These are phyloP conservation scores for Ceratopteris richardii DNA, from an alignment of 75 land plant species.

Conservation along the genomic window DNA sequence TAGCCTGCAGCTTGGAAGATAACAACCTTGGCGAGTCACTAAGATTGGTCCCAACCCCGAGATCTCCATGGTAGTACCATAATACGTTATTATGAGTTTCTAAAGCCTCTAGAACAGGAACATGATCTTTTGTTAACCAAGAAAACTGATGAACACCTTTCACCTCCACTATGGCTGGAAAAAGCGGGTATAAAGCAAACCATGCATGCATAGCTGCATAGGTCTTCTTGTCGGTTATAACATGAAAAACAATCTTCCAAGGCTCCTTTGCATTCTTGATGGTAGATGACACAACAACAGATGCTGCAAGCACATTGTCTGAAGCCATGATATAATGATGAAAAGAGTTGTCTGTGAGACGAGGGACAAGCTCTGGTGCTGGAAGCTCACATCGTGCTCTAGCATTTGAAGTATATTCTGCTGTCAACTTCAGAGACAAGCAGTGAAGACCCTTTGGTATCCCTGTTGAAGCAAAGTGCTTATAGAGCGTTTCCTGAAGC, in stretches of 20 bases:
- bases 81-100: conserved; percentile 57
- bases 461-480: conserved; percentile 84
- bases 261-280: conserved; percentile 44
- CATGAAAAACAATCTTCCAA: conserved; percentile 58
- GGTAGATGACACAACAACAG: conserved; percentile 63
- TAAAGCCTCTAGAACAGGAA: conserved; percentile 85
- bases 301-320: conserved; percentile 77
- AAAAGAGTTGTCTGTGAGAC: conserved; percentile 60
- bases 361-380: conserved; percentile 63
- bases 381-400: conserved; percentile 77
- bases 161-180: conserved; percentile 79
- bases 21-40: conserved; percentile 54
- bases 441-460: conserved; percentile 91
- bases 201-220: conserved; percentile 97
- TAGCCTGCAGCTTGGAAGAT: conserved; percentile 77
- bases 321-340: conserved; percentile 61
- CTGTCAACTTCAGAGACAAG: conserved; percentile 74
- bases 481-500: conserved; percentile 71
- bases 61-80: conserved; percentile 83
- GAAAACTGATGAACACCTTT: conserved; percentile 87
- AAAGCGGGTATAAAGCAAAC: conserved; percentile 76
- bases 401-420: conserved; percentile 93
- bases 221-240: conserved; percentile 91
- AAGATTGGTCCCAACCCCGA: conserved; percentile 51
- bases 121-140: conserved; percentile 88